These are phyloP conservation scores for Xerocomus spinulosus DNA, from an alignment of 768 basidiomycete species.

Conservation along the genomic window DNA sequence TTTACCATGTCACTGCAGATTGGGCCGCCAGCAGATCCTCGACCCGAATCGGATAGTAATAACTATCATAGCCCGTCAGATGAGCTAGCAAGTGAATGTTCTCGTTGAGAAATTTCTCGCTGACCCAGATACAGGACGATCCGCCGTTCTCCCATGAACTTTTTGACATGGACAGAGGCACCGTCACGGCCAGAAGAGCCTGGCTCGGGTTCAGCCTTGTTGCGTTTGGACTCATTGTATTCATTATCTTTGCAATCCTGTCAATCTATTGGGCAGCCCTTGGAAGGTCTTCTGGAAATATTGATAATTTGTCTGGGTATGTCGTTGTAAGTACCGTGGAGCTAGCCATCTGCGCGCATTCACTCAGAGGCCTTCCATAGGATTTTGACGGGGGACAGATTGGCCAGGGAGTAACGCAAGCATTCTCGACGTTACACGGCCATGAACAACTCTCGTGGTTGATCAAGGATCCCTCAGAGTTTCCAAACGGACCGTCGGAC, in stretches of 20 bases:
- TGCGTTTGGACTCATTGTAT: slow-evolving; percentile 33
- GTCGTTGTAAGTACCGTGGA: slow-evolving; percentile 44
- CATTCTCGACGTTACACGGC: slow-evolving; percentile 31
- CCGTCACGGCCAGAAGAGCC: slow-evolving; percentile 29
- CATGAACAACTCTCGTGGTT: slow-evolving; percentile 43
- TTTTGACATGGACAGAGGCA: slow-evolving; percentile 27
- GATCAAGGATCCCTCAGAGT: slow-evolving; percentile 37
- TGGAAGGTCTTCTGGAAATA: slow-evolving; percentile 37
- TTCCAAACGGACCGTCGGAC: slow-evolving; percentile 41
- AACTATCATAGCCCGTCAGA: neutral
- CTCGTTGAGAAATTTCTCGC: neutral
- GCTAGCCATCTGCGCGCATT: neutral
- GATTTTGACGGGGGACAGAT: slow-evolving; percentile 58
- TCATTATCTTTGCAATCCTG: slow-evolving; percentile 47
- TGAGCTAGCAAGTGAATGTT: slow-evolving; percentile 8
- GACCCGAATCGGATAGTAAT: neutral
- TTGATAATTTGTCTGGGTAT: slow-evolving; percentile 47
- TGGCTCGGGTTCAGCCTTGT: slow-evolving; percentile 41
- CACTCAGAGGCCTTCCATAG: slow-evolving; percentile 25
- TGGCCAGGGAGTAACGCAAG: slow-evolving; percentile 42
- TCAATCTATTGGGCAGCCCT: slow-evolving; percentile 60
- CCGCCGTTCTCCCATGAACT: slow-evolving; percentile 28
- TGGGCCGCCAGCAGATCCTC: neutral
- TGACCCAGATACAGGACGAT: slow-evolving; percentile 17
- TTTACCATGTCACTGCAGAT: neutral